A percentile compares a stretch with the other conserved stretches of the same genome.
Evolutionary conservation across 805 yeast species (phyloP).

Genomic region (Saccharomycopsis synnaedendra): DNA sequence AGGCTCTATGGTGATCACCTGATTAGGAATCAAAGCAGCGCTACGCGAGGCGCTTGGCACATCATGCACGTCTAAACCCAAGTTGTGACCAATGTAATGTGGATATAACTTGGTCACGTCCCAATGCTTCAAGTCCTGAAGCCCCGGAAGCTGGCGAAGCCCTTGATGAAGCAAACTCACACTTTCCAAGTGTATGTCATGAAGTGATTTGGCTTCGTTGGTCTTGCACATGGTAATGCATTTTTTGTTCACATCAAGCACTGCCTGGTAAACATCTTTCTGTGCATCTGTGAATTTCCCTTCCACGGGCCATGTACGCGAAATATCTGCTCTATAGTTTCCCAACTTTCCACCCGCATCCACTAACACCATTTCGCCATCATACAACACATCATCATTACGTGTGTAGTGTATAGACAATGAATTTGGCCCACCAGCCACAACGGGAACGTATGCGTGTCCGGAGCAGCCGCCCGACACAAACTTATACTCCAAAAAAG

Average conservation of each 20-base stretch:
- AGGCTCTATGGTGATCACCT: constrained; percentile 91
- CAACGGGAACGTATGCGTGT: constrained; percentile 90
- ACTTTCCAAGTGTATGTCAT: constrained; percentile 67
- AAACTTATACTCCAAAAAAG: constrained; percentile 75
- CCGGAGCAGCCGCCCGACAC: constrained; percentile 81
- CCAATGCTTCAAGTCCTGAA: constrained; percentile 36
- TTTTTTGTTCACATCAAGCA: constrained; percentile 66
- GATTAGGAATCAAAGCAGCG: constrained; percentile 46
- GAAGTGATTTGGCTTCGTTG: constrained; percentile 39
- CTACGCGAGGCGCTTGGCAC: constrained; percentile 53
- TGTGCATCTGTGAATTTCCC: constrained; percentile 71
- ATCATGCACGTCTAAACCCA: constrained; percentile 89
- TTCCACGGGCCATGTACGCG: constrained; percentile 90
- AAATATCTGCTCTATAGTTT: constrained; percentile 92
- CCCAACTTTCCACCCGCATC: constrained; percentile 94
- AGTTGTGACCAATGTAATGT: constrained; percentile 90
- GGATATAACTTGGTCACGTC: constrained; percentile 62
- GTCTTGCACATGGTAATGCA: constrained; percentile 66
- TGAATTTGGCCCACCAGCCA: constrained; percentile 88
- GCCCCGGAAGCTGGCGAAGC: constrained; percentile 56
- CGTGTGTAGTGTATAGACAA: constrained; percentile 88
- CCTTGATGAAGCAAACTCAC: constrained; percentile 49
- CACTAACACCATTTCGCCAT: constrained; percentile 76
- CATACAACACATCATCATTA: constrained; percentile 70
- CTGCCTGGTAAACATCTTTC: constrained; percentile 79